A percentile compares a stretch with the other conserved stretches of the same genome.
Conservation (phyloP, 768 basidiomycete species). For the Phaeolepiota aurea region DNA sequence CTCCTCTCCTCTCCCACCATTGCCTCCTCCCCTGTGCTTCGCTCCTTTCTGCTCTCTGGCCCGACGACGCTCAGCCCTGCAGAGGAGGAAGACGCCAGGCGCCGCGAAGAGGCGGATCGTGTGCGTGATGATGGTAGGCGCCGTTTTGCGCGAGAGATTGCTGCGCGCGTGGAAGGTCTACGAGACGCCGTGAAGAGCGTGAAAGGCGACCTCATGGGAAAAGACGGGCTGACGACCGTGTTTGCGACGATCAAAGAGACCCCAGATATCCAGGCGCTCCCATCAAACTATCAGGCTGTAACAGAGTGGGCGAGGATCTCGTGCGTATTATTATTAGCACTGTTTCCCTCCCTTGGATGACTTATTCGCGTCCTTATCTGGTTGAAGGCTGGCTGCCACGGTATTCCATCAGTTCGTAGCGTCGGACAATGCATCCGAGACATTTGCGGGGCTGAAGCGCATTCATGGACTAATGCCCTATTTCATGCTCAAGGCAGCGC, state of each 20-base stretch:
- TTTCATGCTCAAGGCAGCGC: constrained; percentile 86
- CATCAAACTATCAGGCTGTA: constrained; percentile 80
- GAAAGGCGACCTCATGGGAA: constrained; percentile 89
- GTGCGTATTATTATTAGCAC: too few species aligned
- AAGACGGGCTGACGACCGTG: constrained; percentile 83
- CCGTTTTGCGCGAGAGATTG: constrained; percentile 82
- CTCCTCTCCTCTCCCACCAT: constrained; percentile 64
- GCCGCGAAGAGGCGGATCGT: constrained; percentile 84
- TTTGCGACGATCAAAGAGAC: constrained; percentile 85
- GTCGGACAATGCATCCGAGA: constrained; percentile 85
- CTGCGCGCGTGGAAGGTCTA: constrained; percentile 76
- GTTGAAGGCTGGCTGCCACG: constrained; percentile 80
- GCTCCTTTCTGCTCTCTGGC: constrained; percentile 75
- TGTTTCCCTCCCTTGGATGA: neutral
- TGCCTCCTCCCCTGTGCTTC: constrained; percentile 80
- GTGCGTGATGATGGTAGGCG: constrained; percentile 82
- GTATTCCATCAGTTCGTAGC: constrained; percentile 95
- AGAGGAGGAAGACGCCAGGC: constrained; percentile 73
- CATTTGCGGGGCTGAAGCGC: constrained; percentile 80
- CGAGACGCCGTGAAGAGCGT: constrained; percentile 78
- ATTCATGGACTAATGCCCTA: constrained; percentile 98
- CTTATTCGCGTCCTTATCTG: constrained; percentile 1
- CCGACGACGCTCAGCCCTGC: constrained; percentile 58
- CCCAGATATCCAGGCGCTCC: constrained; percentile 67
- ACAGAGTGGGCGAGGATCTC: constrained; percentile 97